These are phyloP conservation scores for Elsinoe batatas DNA, from an alignment of 2,329 filamentous ascomycete genomes.

Conservation along the genomic window DNA sequence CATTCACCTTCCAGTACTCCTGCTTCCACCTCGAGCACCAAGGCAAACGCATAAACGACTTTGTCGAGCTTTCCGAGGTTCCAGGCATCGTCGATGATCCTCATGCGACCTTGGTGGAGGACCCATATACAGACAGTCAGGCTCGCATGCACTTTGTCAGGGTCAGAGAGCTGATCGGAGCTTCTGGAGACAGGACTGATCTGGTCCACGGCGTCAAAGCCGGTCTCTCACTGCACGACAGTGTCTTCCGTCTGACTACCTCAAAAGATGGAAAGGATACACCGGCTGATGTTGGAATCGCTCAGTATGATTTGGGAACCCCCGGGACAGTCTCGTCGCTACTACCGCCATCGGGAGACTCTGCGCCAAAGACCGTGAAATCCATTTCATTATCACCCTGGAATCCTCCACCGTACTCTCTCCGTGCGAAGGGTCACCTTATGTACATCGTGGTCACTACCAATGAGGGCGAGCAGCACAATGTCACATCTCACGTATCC, in stretches of 20 bases:
- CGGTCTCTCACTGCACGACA: slow-evolving; percentile 79
- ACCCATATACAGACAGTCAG: slow-evolving; percentile 97
- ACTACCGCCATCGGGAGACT: slow-evolving; percentile 54
- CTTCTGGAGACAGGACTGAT: slow-evolving; percentile 79
- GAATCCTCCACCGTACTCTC: slow-evolving; percentile 90
- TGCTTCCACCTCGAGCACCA: slow-evolving; percentile 96
- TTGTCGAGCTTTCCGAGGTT: slow-evolving; percentile 83
- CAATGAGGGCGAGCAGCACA: slow-evolving; percentile 87
- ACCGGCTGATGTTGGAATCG: slow-evolving; percentile 35
- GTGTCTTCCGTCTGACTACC: slow-evolving; percentile 36
- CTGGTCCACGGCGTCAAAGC: slow-evolving; percentile 75
- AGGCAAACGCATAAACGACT: slow-evolving; percentile 87
- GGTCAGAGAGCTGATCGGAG: slow-evolving; percentile 85
- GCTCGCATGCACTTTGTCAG: slow-evolving; percentile 88
- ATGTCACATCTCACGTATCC: slow-evolving; percentile 86
- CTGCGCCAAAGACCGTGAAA: slow-evolving; percentile 83
- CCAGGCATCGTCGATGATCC: slow-evolving; percentile 66
- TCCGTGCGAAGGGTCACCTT: slow-evolving; percentile 84
- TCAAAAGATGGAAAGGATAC: slow-evolving; percentile 13
- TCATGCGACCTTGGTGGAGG: slow-evolving; percentile 73
- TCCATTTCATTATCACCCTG: slow-evolving; percentile 79
- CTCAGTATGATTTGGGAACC: slow-evolving; percentile 68
- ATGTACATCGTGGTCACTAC: slow-evolving; percentile 84
- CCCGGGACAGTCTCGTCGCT: slow-evolving; percentile 59
- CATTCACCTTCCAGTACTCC: slow-evolving; percentile 89